Evolutionary conservation across 495 filamentous ascomycete genomes (phyloP).

Genomic region (Aspergillus mulundensis): DNA sequence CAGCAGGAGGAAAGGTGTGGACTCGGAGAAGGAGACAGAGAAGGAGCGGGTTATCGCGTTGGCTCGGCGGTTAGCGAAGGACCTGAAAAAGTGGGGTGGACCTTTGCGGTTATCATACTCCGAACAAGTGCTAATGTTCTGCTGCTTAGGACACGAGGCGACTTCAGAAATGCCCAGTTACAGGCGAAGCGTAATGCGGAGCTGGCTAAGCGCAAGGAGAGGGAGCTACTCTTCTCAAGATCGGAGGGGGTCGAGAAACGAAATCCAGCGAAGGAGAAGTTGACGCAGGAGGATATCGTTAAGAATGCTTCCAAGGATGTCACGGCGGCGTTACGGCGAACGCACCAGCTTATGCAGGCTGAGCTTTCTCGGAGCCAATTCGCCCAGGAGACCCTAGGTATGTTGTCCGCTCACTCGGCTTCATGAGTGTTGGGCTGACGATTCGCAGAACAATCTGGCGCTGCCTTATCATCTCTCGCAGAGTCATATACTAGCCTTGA

Average conservation of each 20-base stretch:
- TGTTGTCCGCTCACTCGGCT: background rate
- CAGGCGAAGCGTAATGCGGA: conserved; percentile 74
- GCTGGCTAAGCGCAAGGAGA: conserved; percentile 67
- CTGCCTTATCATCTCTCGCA: conserved; percentile 71
- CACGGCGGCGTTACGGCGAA: conserved; percentile 75
- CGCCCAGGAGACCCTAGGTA: conserved; percentile 75
- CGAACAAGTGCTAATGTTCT: background rate
- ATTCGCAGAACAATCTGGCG: conserved; percentile 61
- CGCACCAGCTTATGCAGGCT: conserved; percentile 75
- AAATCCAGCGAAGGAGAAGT: conserved; percentile 37
- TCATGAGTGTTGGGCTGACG: conserved; percentile 8
- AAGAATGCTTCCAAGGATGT: conserved; percentile 75
- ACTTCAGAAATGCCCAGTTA: conserved; percentile 83
- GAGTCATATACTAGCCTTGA: conserved; percentile 77
- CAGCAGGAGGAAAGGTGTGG: conserved; percentile 34
- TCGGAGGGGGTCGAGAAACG: conserved; percentile 34
- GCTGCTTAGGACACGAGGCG: conserved; percentile 50
- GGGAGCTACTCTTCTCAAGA: conserved; percentile 67
- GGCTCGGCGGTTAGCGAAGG: conserved; percentile 57
- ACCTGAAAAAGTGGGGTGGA: conserved; percentile 61
- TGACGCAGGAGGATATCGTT: conserved; percentile 64
- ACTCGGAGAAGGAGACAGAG: conserved; percentile 50
- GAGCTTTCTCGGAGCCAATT: conserved; percentile 83
- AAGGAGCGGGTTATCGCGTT: conserved; percentile 59
- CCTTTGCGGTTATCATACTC: background rate